phyloP scores from a whole-genome alignment of 306 rosid species.

The Malus orientalis region DNA sequence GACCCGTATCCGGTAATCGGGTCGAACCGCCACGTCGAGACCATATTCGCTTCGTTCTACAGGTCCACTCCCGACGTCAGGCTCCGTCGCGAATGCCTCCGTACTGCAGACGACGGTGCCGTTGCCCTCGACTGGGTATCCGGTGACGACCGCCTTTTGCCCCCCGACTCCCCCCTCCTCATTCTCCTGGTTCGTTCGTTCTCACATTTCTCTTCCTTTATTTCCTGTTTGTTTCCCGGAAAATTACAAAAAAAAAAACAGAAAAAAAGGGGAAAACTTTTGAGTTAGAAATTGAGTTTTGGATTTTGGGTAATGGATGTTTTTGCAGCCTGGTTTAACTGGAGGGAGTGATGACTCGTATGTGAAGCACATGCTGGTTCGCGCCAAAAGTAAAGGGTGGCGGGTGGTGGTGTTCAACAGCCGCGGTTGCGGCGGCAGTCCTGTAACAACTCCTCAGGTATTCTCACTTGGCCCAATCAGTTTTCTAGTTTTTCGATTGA shows the following conservation, averaged over 20 bases:
- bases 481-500: background rate
- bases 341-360: constrained; percentile 85
- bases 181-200: constrained; percentile 61
- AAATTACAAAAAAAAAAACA: background rate
- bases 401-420: constrained; percentile 87
- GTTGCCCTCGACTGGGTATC: constrained; percentile 86
- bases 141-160: constrained; percentile 42
- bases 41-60: constrained; percentile 59
- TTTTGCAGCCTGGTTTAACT: constrained; percentile 84
- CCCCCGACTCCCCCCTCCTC: constrained; percentile 56
- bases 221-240: background rate
- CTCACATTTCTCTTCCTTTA: background rate
- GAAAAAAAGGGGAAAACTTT: background rate
- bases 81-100: constrained; percentile 67
- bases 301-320: background rate
- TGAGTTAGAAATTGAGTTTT: background rate
- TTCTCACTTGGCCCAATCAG: background rate
- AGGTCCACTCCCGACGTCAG: constrained; percentile 50
- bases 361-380: constrained; percentile 71
- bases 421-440: constrained; percentile 86
- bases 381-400: constrained; percentile 72
- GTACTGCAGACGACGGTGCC: constrained; percentile 52
- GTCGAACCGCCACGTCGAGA: constrained; percentile 36
- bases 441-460: constrained; percentile 92
- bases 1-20: constrained; percentile 44